phyloP scores from a whole-genome alignment of 306 rosid species.

The Astragalus glycyphyllos region DNA sequence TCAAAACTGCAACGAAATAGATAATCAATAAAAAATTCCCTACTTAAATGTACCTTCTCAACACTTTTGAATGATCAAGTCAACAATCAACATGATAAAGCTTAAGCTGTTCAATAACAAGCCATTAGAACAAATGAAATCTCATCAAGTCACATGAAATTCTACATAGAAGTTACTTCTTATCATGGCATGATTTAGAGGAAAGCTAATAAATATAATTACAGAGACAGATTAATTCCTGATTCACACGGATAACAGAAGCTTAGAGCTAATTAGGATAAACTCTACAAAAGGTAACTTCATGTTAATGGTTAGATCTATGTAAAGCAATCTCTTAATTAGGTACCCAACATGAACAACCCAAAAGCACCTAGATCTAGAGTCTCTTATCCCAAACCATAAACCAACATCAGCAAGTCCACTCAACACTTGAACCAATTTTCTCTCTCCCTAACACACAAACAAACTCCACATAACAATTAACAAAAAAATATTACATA shows the following conservation, averaged over 20 bases:
- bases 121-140: constrained; percentile 10
- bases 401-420: constrained; percentile 20
- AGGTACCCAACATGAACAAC: constrained; percentile 21
- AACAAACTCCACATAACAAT: constrained; percentile 6
- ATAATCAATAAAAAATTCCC: constrained; percentile 15
- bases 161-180: constrained; percentile 5
- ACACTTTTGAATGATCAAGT: constrained; percentile 16
- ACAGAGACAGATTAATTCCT: too few relatives aligned
- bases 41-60: constrained; percentile 20
- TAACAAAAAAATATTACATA: constrained; percentile 19
- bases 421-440: constrained; percentile 26
- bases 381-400: constrained; percentile 15
- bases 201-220: background rate
- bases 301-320: constrained; percentile 39
- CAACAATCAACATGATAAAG: constrained; percentile 20
- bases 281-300: constrained; percentile 6
- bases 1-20: constrained; percentile 57
- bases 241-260: background rate
- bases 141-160: constrained; percentile 15
- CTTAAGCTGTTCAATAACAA: background rate
- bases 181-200: constrained; percentile 22
- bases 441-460: background rate
- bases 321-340: constrained; percentile 8
- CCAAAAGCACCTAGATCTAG: constrained; percentile 36
- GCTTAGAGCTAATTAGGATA: constrained; percentile 8